Conservation (phyloP, 768 basidiomycete species). For the Agaricus bisporus region DNA sequence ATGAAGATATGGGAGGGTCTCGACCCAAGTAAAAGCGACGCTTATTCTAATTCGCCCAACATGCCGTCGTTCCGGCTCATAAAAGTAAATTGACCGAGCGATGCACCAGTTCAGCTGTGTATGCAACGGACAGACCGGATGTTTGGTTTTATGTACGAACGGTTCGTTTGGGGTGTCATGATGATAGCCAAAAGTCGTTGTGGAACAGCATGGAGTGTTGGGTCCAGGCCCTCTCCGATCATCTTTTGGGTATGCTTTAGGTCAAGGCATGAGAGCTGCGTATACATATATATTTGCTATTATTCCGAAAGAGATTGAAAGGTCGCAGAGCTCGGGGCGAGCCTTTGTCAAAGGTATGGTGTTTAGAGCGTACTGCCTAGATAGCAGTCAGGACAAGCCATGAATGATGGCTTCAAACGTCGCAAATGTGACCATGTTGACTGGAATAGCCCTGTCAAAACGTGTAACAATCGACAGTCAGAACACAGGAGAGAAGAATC, state of each 20-base stretch:
- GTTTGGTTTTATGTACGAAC: background rate
- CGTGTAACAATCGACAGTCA: background rate
- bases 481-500: background rate
- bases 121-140: background rate
- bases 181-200: background rate
- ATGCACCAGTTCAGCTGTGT: constrained; percentile 9
- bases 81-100: background rate
- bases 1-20: background rate
- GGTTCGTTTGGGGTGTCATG: constrained; percentile 3
- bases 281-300: background rate
- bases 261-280: background rate
- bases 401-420: constrained; percentile 61
- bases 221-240: background rate
- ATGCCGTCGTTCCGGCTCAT: background rate
- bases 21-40: background rate
- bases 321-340: background rate
- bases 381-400: constrained; percentile 18
- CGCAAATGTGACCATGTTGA: constrained; percentile 80
- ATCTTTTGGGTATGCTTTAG: background rate
- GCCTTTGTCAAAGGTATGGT: constrained; percentile 13
- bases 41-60: background rate
- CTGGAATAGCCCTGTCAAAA: constrained; percentile 60
- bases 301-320: background rate
- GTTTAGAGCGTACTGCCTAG: background rate
- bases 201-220: background rate